Evolutionary conservation across 371 early-diverging fungal species (phyloP), one percentile per base, ranked within the genome.

Genomic region (Rhizopus stolonifer): DNA sequence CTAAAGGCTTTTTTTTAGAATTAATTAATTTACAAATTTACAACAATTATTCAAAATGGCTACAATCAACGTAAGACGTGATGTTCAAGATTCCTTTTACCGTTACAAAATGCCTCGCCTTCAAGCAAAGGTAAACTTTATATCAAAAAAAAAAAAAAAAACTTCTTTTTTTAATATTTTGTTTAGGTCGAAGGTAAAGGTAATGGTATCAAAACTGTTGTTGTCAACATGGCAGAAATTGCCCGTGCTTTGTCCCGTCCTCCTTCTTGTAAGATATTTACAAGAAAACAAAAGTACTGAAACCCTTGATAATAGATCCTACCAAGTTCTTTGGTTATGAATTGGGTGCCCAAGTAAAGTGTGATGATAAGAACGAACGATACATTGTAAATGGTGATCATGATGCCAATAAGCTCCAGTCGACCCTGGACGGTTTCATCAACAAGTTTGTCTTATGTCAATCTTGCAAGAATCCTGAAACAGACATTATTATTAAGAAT

Each of bases 31-130:
- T 22, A 44, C 43, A 36, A 33, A 19, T 46, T 59, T 46, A 19
- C 52, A 54, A 46, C 33, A 54, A 46, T 36, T 43, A 52, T 65
- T 64, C 63, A 89, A 60, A 69, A 92, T 90, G 89, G 82, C 88
- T 73, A 74, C 82, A 61, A 72, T 92, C 59, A 93, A 93, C 74
- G 91, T 93, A 70, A 81, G 90, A 60, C 83, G 92, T 69, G 90
- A 92, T 69, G 83, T 84, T 62, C 81, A 90, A 53, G 99, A 98
- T 79, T 74, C 88, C 51, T 99, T 95, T 77, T 98, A 99, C 78
- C 91, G 99, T 55, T 99, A 99, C 88, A 99, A 99, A 82, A 99
- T 99, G 99, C 99, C 99, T 52, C 84, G 80, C 63, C 80, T 95
- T 54, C 76, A 86, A 58, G 75, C 89, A 58, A 96, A 92, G 84